Percentiles rank a stretch among this genome's conserved stretches.
These are phyloP conservation scores for Papiliotrema laurentii DNA, from an alignment of 1,284 basidiomycete species.

Conservation along the genomic window DNA sequence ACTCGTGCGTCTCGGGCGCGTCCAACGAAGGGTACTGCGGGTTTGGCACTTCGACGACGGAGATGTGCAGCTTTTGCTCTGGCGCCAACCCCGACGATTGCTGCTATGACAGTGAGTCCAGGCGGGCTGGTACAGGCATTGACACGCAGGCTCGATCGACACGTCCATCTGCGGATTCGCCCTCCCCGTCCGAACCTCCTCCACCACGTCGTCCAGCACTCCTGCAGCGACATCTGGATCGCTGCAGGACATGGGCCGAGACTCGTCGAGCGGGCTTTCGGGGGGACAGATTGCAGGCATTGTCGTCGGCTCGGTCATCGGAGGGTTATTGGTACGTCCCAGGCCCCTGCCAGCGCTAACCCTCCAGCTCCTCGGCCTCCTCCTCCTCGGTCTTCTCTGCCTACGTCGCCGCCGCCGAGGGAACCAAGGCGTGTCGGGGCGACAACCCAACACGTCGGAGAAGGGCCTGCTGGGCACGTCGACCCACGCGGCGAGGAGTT, in stretches of 20 bases:
- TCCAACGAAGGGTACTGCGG: conserved; percentile 51
- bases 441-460: conserved; percentile 21
- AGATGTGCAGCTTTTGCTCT: conserved; percentile 47
- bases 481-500: conserved; percentile 6
- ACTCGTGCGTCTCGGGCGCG: conserved; percentile 44
- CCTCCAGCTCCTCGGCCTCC: conserved; percentile 24
- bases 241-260: conserved; percentile 5
- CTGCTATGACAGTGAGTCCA: conserved; percentile 38
- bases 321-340: conserved; percentile 26
- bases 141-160: conserved; percentile 24
- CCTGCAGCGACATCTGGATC: conserved; percentile 2
- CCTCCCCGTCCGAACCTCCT: conserved; percentile 17
- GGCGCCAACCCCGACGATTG: conserved; percentile 28
- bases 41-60: conserved; percentile 41
- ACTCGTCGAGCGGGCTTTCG: conserved; percentile 14
- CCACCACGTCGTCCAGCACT: conserved; percentile 13
- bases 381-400: conserved; percentile 24
- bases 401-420: conserved; percentile 19
- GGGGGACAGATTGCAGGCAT: conserved; percentile 41
- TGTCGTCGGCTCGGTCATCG: conserved; percentile 40
- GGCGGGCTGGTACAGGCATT: not conserved
- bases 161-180: conserved; percentile 31
- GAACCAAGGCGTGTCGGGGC: not conserved
- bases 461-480: conserved; percentile 24
- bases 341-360: not conserved